Evolutionary conservation across 164 flowering plant species (phyloP).

Genomic region (Aristolochia californica): DNA sequence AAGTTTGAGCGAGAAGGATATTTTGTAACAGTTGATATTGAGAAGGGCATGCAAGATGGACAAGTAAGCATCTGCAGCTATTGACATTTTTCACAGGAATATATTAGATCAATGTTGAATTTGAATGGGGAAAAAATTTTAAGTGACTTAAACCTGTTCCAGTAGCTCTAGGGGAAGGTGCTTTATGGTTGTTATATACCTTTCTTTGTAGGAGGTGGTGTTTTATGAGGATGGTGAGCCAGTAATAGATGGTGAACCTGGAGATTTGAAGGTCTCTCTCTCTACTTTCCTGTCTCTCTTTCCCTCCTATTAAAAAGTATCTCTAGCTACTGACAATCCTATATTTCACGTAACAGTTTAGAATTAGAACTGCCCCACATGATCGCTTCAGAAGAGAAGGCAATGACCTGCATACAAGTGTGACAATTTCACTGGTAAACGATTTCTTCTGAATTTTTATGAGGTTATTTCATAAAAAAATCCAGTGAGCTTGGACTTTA

Average conservation of each 20-base stretch:
- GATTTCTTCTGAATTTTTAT: not conserved
- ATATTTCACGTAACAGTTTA: constrained; percentile 47
- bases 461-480: not conserved
- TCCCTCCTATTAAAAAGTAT: not conserved
- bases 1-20: constrained; percentile 92
- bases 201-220: constrained; percentile 55
- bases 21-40: constrained; percentile 88
- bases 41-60: constrained; percentile 98
- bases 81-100: no score
- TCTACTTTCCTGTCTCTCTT: no score
- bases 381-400: constrained; percentile 84
- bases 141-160: no score
- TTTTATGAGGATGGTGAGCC: constrained; percentile 98
- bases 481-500: not conserved
- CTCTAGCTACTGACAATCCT: not conserved
- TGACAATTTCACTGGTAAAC: constrained; percentile 85
- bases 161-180: no score
- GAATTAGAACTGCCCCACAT: constrained; percentile 85
- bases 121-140: no score
- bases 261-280: constrained; percentile 73
- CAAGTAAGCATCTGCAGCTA: constrained; percentile 44
- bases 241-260: constrained; percentile 87
- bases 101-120: no score
- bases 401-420: constrained; percentile 80
- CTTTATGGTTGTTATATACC: no score